A percentile compares a stretch with the other conserved stretches of the same genome.
Evolutionary conservation across 1,284 basidiomycete species (phyloP).

Genomic region (Apiotrichum porosum): DNA sequence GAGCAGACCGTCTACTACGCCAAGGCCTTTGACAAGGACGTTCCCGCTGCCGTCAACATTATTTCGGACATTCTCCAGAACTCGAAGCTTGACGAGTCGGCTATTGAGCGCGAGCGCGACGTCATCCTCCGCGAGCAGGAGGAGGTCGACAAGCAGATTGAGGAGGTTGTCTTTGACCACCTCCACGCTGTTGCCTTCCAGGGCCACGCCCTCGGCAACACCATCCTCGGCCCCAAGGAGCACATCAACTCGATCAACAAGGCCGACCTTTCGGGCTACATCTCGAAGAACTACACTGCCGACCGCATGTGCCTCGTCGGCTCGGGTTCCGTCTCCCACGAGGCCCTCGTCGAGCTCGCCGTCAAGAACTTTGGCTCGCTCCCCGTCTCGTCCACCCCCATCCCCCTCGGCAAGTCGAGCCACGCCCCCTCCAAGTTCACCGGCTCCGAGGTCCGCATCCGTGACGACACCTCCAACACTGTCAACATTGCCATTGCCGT

Average conservation of each 20-base stretch:
- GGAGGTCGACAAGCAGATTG: slow-evolving; percentile 97
- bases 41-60: slow-evolving; percentile 87
- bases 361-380: slow-evolving; percentile 88
- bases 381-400: slow-evolving; percentile 80
- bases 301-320: slow-evolving; percentile 99
- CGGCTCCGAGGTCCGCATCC: slow-evolving; percentile 92
- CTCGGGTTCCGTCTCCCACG: slow-evolving; percentile 90
- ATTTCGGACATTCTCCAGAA: slow-evolving; percentile 98
- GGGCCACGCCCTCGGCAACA: slow-evolving; percentile 85
- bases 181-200: slow-evolving; percentile 90
- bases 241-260: slow-evolving; percentile 96
- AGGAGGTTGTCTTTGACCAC: slow-evolving; percentile 99
- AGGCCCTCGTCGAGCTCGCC: slow-evolving; percentile 88
- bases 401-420: slow-evolving; percentile 72
- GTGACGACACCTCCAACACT: slow-evolving; percentile 84
- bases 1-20: slow-evolving; percentile 99
- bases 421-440: slow-evolving; percentile 77
- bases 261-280: slow-evolving; percentile 84
- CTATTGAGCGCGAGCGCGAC: slow-evolving; percentile 93
- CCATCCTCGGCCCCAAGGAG: slow-evolving; percentile 93
- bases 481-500: slow-evolving; percentile 95
- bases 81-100: slow-evolving; percentile 82
- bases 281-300: slow-evolving; percentile 96
- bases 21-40: slow-evolving; percentile 97
- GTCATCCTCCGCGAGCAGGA: slow-evolving; percentile 97